Conservation (phyloP, 768 basidiomycete genomes). For the Leucosporidium creatinivorum region DNA sequence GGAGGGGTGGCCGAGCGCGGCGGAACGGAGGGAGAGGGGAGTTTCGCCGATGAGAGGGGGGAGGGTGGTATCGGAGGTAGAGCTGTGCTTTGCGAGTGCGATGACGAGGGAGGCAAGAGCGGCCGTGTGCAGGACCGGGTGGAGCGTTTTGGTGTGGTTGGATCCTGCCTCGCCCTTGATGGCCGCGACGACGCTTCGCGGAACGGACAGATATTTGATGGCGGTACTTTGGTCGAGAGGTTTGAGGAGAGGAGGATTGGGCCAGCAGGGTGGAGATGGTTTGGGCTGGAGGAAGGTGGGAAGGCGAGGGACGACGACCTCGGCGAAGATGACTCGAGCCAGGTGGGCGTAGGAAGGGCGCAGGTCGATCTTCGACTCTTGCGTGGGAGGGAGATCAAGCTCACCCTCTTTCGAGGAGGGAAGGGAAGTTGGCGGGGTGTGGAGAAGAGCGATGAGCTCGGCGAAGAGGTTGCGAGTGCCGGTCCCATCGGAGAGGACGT, state of each 20-base stretch:
- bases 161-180: not conserved
- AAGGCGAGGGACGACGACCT: not conserved
- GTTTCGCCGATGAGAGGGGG: not conserved
- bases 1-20: too few species aligned
- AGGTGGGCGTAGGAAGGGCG: too few species aligned
- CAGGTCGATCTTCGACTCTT: too few species aligned
- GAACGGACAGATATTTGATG: not conserved
- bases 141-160: slow-evolving; percentile 10
- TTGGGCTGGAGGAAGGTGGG: slow-evolving; percentile 20
- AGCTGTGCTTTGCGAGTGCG: slow-evolving; percentile 46
- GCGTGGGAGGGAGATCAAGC: too few species aligned
- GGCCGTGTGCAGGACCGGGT: slow-evolving; percentile 42
- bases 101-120: slow-evolving; percentile 22
- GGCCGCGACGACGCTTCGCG: not conserved
- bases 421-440: not conserved
- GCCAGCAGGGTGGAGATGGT: slow-evolving; percentile 59
- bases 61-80: not conserved
- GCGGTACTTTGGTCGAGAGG: slow-evolving; percentile 49
- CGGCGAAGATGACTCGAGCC: too few species aligned
- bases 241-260: slow-evolving; percentile 64
- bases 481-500: slow-evolving; percentile 15
- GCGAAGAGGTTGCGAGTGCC: slow-evolving; percentile 14
- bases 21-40: too few species aligned
- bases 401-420: not conserved
- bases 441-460: slow-evolving; percentile 1